Conservation (phyloP, 306 rosid species). For the Vachellia pachyceras region DNA sequence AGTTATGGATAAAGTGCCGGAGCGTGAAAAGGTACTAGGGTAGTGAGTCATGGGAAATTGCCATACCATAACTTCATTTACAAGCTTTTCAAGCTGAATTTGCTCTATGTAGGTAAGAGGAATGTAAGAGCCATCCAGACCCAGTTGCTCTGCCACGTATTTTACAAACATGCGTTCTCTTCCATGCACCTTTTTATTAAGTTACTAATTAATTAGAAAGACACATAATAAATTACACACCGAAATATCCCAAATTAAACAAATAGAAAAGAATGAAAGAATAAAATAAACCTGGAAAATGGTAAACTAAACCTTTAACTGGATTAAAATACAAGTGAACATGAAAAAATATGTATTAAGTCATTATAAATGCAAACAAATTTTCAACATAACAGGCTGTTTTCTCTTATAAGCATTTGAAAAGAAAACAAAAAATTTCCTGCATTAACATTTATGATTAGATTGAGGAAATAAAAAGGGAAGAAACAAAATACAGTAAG, state of each 20-base stretch:
- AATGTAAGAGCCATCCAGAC: conserved; percentile 90
- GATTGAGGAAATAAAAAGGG: background rate
- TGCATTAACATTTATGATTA: background rate
- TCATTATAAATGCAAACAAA: background rate
- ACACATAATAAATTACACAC: background rate
- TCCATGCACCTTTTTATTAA: conserved; percentile 83
- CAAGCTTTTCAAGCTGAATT: conserved; percentile 97
- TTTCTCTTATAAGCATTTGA: background rate
- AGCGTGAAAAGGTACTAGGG: conserved; percentile 13
- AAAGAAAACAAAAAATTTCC: background rate
- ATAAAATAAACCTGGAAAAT: conserved; percentile 8
- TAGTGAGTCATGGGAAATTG: conserved; percentile 21
- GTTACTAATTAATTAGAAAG: conserved; percentile 14
- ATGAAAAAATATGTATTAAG: conserved; percentile 16
- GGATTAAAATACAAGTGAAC: conserved; percentile 11
- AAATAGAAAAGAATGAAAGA: conserved; percentile 4
- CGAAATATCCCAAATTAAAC: conserved; percentile 11
- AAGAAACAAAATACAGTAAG: too few relatives aligned
- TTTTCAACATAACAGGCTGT: background rate
- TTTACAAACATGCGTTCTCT: conserved; percentile 78
- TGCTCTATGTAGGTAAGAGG: conserved; percentile 99
- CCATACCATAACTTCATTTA: conserved; percentile 96
- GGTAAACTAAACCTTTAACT: conserved; percentile 23
- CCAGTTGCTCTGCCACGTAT: conserved; percentile 76
- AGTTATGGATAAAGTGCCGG: conserved; percentile 37